These are phyloP conservation scores for Immersiporthe knoxdaviesiana DNA, from an alignment of 2,329 filamentous ascomycete genomes.

Conservation along the genomic window DNA sequence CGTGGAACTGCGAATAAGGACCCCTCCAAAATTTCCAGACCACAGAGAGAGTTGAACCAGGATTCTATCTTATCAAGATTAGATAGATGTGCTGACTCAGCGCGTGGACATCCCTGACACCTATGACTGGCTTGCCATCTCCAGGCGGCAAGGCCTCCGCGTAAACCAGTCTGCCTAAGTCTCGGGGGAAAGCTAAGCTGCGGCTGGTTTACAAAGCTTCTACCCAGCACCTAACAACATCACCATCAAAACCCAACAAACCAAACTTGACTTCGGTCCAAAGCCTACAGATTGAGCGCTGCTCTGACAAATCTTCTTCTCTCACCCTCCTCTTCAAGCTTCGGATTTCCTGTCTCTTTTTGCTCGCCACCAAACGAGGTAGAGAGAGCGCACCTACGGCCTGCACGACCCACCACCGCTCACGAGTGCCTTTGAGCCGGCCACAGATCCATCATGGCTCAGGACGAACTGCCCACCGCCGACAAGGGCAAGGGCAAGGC, in stretches of 20 bases:
- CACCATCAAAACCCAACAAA: conserved; percentile 17
- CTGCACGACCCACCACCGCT: conserved; percentile 17
- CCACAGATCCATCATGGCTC: conserved; percentile 68
- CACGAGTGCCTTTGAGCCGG: conserved; percentile 12
- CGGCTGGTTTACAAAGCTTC: conserved; percentile 31
- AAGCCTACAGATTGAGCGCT: background rate
- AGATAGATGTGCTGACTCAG: conserved; percentile 25
- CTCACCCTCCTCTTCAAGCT: conserved; percentile 3
- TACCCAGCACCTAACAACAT: conserved; percentile 30
- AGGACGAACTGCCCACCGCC: conserved; percentile 84
- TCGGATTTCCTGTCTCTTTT: conserved; percentile 24
- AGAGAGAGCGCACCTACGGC: conserved; percentile 28
- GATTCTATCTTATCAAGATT: conserved; percentile 29
- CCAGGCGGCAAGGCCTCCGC: conserved; percentile 45
- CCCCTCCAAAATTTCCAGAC: conserved; percentile 27
- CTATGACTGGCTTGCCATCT: conserved; percentile 23
- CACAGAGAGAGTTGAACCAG: conserved; percentile 15
- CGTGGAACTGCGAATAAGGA: background rate
- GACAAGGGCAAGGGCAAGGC: conserved; percentile 98
- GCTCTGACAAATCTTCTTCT: background rate
- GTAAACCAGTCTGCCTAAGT: conserved; percentile 33
- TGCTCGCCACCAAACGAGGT: conserved; percentile 35
- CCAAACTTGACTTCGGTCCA: background rate
- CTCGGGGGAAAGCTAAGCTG: conserved; percentile 29
- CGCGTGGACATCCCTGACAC: conserved; percentile 8